Percentiles rank a stretch among this genome's conserved stretches.
phyloP scores from a whole-genome alignment of 805 yeast species.

The Maudiozyma bulderi region DNA sequence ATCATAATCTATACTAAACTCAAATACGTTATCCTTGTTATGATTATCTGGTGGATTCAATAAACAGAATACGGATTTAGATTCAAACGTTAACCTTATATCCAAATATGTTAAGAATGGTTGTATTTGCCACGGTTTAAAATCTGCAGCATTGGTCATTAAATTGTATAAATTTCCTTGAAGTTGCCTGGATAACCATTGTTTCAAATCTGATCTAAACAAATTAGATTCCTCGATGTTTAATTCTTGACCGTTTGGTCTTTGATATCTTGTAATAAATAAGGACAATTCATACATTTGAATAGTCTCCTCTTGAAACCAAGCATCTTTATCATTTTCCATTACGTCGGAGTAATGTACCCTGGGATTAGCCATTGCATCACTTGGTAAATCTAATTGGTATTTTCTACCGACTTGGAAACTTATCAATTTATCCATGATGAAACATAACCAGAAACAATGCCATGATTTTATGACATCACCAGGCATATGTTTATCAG shows the following conservation, averaged over 20 bases:
- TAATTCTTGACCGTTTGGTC: slow-evolving; percentile 14
- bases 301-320: slow-evolving; percentile 16
- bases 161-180: background rate
- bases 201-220: slow-evolving; percentile 8
- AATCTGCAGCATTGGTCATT: background rate
- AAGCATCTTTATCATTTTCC: slow-evolving; percentile 5
- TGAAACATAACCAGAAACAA: slow-evolving; percentile 46
- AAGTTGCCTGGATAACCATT: slow-evolving; percentile 10
- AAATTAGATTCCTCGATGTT: slow-evolving; percentile 8
- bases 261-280: slow-evolving; percentile 14
- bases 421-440: slow-evolving; percentile 44
- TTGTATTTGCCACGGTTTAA: slow-evolving; percentile 7
- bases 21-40: background rate
- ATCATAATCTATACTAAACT: slow-evolving; percentile 9
- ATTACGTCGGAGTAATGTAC: slow-evolving; percentile 3
- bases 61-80: slow-evolving; percentile 13
- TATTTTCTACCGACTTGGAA: slow-evolving; percentile 42
- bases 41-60: slow-evolving; percentile 8
- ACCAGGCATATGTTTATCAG: slow-evolving; percentile 18
- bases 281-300: slow-evolving; percentile 15
- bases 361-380: slow-evolving; percentile 13
- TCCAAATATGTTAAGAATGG: slow-evolving; percentile 18
- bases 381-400: slow-evolving; percentile 22
- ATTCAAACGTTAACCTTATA: slow-evolving; percentile 16
- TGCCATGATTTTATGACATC: slow-evolving; percentile 41